phyloP scores from a whole-genome alignment of 495 filamentous ascomycete genomes.

The Penicillium psychrofluorescens region DNA sequence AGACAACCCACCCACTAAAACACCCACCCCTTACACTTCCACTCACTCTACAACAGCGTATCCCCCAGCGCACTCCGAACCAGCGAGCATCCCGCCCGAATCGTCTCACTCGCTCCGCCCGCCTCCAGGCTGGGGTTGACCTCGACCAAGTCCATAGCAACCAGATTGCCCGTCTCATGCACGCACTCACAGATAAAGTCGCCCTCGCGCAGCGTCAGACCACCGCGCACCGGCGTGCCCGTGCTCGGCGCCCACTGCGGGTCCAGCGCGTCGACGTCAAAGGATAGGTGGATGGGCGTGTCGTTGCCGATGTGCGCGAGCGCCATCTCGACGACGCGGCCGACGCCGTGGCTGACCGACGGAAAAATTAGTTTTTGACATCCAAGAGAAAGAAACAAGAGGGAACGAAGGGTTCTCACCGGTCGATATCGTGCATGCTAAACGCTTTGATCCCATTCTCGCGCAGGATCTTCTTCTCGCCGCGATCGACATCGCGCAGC shows the following conservation, averaged over 20 bases:
- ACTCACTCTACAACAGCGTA: constrained; percentile 58
- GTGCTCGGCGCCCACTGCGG: constrained; percentile 95
- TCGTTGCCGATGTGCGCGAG: constrained; percentile 88
- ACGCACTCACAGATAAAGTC: constrained; percentile 98
- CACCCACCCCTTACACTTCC: neutral
- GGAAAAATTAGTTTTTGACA: neutral
- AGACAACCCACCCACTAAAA: neutral
- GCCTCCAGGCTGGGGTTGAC: constrained; percentile 84
- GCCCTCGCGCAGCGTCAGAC: constrained; percentile 88
- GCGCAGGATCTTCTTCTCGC: constrained; percentile 82
- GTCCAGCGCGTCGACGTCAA: constrained; percentile 95
- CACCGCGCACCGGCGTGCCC: constrained; percentile 92
- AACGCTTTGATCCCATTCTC: constrained; percentile 92
- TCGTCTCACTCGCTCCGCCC: constrained; percentile 76
- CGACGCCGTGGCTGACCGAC: constrained; percentile 69
- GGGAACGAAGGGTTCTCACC: constrained; percentile 31
- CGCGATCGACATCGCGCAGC: constrained; percentile 81
- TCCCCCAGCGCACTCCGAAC: constrained; percentile 90
- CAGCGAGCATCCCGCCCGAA: constrained; percentile 81
- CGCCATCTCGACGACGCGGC: constrained; percentile 95
- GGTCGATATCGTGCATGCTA: constrained; percentile 97
- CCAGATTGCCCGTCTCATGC: constrained; percentile 82
- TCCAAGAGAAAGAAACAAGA: neutral
- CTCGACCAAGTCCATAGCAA: constrained; percentile 92
- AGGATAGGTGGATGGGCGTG: constrained; percentile 92